Percentiles rank a stretch among this genome's conserved stretches.
Conservation (phyloP, 1,284 basidiomycete species). For the Ceratobasidium sp. region DNA sequence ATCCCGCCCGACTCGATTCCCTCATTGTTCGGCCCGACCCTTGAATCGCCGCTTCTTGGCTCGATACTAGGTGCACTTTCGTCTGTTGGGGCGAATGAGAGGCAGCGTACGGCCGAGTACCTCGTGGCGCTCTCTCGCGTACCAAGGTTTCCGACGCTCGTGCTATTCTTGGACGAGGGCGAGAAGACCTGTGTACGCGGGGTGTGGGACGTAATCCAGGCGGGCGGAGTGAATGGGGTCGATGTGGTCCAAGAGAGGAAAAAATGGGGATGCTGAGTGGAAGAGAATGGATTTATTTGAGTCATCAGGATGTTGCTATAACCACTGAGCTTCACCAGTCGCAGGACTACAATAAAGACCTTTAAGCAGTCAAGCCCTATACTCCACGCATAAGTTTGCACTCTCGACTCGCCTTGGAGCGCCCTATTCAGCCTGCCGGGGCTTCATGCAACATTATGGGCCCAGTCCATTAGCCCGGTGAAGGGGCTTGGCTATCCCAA, state of each 20-base stretch:
- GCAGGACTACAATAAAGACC: too few species aligned
- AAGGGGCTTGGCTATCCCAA: too few species aligned
- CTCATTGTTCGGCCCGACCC: constrained; percentile 64
- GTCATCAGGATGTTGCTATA: too few species aligned
- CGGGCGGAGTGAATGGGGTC: neutral
- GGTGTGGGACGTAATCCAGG: constrained; percentile 25
- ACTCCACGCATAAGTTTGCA: too few species aligned
- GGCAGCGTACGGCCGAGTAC: constrained; percentile 54
- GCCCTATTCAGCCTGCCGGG: too few species aligned
- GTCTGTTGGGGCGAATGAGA: constrained; percentile 39
- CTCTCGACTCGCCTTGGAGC: too few species aligned
- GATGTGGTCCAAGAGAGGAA: neutral
- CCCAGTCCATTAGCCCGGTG: too few species aligned
- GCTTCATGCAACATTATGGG: too few species aligned
- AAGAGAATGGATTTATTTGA: too few species aligned
- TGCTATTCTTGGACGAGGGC: constrained; percentile 62
- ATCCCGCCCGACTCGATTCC: constrained; percentile 63
- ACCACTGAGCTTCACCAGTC: too few species aligned
- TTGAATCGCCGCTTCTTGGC: constrained; percentile 66
- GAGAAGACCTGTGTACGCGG: constrained; percentile 53
- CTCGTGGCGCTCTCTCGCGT: constrained; percentile 60
- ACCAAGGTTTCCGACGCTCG: constrained; percentile 65
- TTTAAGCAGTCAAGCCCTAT: too few species aligned
- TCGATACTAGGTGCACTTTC: constrained; percentile 62
- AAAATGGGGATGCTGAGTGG: constrained; percentile 6